phyloP scores from a whole-genome alignment of 1,284 basidiomycete species.

The Sporisorium reilianum region DNA sequence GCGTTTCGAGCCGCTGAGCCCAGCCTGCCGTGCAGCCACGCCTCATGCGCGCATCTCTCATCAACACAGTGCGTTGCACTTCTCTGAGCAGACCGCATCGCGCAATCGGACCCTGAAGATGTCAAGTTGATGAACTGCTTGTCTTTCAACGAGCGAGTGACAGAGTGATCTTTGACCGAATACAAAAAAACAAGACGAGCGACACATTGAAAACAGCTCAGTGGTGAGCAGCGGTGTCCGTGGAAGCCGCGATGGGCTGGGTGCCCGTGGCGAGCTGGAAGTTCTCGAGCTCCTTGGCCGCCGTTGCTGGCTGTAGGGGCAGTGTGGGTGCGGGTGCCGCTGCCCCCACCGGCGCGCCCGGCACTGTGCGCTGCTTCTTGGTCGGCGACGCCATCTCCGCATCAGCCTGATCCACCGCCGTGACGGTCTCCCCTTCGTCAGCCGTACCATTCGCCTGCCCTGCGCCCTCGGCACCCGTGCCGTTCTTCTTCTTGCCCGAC shows the following conservation, averaged over 20 bases:
- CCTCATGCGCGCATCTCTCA: no score
- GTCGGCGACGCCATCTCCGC: conserved; percentile 44
- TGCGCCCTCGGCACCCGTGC: conserved; percentile 9
- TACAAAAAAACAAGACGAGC: background rate
- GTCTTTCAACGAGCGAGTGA: background rate
- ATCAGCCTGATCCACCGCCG: conserved; percentile 32
- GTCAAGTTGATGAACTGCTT: background rate
- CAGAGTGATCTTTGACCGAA: no score
- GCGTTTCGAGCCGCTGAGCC: background rate
- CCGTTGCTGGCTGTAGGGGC: conserved; percentile 47
- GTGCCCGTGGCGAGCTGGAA: conserved; percentile 52
- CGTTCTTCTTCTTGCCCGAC: conserved; percentile 74
- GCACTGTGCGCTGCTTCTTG: conserved; percentile 46
- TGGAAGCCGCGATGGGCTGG: conserved; percentile 46
- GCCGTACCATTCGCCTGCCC: conserved; percentile 22
- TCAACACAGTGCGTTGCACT: background rate
- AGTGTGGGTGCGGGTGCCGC: conserved; percentile 26
- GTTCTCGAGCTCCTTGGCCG: conserved; percentile 48
- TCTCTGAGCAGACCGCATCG: background rate
- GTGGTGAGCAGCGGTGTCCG: conserved; percentile 35
- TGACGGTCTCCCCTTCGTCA: conserved; percentile 6
- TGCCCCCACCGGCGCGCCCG: background rate
- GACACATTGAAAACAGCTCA: conserved; percentile 1
- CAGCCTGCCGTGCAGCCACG: no score
- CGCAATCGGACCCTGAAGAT: background rate